phyloP scores from a whole-genome alignment of 2,329 filamentous ascomycete genomes.

The Trichophyton rubrum region DNA sequence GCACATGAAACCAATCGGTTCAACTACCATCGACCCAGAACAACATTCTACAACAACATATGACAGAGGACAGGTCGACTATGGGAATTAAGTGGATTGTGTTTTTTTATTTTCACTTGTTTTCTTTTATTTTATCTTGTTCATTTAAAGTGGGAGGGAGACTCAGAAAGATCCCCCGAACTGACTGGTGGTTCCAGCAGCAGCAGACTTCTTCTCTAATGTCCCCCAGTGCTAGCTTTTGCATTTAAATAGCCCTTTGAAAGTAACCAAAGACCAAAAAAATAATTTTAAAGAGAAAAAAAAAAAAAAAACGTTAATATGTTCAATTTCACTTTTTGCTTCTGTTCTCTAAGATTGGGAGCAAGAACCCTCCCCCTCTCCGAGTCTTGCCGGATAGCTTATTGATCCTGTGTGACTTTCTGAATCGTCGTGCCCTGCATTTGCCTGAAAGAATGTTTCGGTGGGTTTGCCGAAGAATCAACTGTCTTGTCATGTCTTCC shows the following conservation, averaged over 20 bases:
- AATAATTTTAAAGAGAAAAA: background rate
- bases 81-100: background rate
- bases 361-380: no score
- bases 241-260: background rate
- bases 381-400: background rate
- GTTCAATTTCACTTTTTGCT: background rate
- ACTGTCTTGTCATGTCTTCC: background rate
- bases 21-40: background rate
- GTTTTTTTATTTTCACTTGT: no score
- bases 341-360: background rate
- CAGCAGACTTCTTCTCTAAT: background rate
- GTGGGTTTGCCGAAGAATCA: no score
- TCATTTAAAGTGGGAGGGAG: background rate
- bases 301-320: conserved; percentile 1
- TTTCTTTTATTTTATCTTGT: background rate
- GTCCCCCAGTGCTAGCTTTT: background rate
- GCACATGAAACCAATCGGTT: background rate
- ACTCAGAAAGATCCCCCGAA: background rate
- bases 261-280: background rate
- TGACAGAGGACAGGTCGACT: background rate
- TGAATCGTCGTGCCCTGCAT: no score
- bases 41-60: background rate
- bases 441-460: no score
- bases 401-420: background rate
- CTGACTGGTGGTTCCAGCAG: background rate